Conservation (phyloP, 2,329 filamentous ascomycete genomes). For the Neofusicoccum cordaticola region DNA sequence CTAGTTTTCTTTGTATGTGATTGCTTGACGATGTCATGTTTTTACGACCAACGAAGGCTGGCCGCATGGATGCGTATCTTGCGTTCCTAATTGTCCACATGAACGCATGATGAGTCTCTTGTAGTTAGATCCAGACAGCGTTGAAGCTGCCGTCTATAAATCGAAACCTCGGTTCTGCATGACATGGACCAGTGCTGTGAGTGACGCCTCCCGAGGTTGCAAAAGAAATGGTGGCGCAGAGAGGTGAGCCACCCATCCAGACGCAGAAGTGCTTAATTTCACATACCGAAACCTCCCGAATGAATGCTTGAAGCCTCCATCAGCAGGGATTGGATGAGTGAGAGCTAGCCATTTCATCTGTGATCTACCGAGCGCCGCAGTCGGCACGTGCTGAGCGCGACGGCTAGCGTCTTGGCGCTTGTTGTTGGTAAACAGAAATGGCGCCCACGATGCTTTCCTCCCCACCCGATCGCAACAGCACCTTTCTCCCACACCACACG, state of each 20-base stretch:
- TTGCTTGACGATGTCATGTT: slow-evolving; percentile 11
- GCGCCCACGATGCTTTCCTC: background rate
- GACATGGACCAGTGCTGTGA: background rate
- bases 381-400: background rate
- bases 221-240: too few relatives aligned
- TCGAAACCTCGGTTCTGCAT: background rate
- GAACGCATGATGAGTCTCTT: slow-evolving; percentile 9
- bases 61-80: background rate
- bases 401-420: slow-evolving; percentile 9
- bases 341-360: too few relatives aligned
- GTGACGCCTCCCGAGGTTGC: background rate
- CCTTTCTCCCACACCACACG: background rate
- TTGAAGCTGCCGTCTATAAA: background rate
- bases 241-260: too few relatives aligned
- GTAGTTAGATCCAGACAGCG: background rate
- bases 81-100: slow-evolving; percentile 7
- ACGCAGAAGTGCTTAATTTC: too few relatives aligned
- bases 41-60: slow-evolving; percentile 9
- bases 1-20: slow-evolving; percentile 12
- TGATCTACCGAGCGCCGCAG: background rate
- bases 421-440: background rate
- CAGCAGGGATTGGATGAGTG: too few relatives aligned
- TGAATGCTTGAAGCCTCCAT: too few relatives aligned
- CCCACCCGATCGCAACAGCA: background rate
- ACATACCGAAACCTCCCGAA: too few relatives aligned